Conservation (phyloP, 371 early-diverging fungal species). For the Mucor irregularis region DNA sequence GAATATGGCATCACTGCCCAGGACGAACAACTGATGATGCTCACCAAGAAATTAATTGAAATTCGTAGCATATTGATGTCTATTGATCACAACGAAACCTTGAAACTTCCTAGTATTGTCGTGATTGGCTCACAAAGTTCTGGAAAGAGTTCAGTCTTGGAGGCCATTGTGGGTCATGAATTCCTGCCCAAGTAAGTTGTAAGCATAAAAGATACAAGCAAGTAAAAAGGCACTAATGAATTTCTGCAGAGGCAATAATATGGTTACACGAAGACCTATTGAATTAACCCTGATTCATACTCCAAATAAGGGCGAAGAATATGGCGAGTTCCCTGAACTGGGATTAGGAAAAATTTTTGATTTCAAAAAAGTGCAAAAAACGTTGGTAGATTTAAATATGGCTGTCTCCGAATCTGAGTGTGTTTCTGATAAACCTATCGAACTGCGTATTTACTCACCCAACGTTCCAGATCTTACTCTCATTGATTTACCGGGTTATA, state of each 20-base stretch:
- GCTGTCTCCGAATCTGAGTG: constrained; percentile 93
- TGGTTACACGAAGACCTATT: constrained; percentile 99
- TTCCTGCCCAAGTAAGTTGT: constrained; percentile 93
- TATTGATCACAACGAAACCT: constrained; percentile 72
- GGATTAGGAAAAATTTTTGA: constrained; percentile 87
- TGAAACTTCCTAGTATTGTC: constrained; percentile 95
- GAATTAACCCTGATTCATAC: constrained; percentile 96
- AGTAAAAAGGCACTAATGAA: not conserved
- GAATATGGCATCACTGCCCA: constrained; percentile 34
- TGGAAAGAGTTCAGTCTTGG: constrained; percentile 95
- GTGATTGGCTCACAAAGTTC: constrained; percentile 96
- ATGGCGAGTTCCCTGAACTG: constrained; percentile 93
- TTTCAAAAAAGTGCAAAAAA: constrained; percentile 88
- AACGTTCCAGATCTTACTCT: constrained; percentile 96
- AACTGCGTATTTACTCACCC: constrained; percentile 90
- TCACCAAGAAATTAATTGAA: constrained; percentile 93
- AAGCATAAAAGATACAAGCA: not conserved
- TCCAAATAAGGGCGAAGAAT: constrained; percentile 83
- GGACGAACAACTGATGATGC: constrained; percentile 78
- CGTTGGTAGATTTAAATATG: constrained; percentile 87
- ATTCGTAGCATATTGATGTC: constrained; percentile 90
- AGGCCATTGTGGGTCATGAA: constrained; percentile 98
- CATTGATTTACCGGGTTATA: constrained; percentile 99
- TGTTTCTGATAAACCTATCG: constrained; percentile 92
- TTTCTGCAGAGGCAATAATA: constrained; percentile 84